Base-by-base conservation (phyloP, 2,329 filamentous ascomycete genomes). In the Aureobasidium sp. region DNA sequence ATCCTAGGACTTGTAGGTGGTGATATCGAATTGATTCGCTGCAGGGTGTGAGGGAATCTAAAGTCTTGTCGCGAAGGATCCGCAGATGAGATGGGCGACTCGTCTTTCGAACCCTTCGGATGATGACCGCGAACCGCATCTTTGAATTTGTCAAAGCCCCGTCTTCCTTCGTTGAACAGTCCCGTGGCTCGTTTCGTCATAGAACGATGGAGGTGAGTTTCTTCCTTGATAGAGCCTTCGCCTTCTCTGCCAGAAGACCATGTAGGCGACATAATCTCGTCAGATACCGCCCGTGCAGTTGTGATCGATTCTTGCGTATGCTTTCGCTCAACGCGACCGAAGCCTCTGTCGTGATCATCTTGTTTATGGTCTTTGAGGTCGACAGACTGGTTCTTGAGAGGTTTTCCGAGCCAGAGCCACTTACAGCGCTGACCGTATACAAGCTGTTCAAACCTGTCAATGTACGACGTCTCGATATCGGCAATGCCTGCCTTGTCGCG, bases 381-480 rank as follows among this genome's bases (percentile, higher is more conserved):
- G 37, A 60, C 44, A 20, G 53, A 69, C 27, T 66, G 63, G 61
- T 71, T 82, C 70, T 93, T 91, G 64, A 87, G 85, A 41, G 90
- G 84, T 73, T 96, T 97, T 17, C 93, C 94, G 64, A 90, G 83
- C 94, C 94, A 99, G 1, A 99, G 81, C 91, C 92, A 97, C 73
- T 96, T 96, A 17, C 90, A 82, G 62, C 89, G 84, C 71, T 94
- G 90, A 37, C 94, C 93, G 64, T 87, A 87, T 0, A 88, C 84
- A 29, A 96, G 79, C 63, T 85, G 85, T 53, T 90, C 82, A 67
- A 97, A 96, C 49, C 82, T 86, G 68, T 96, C 91, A 60, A 97
- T 85, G 70, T 97, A 91, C 11, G 91, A 80, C 0, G 92, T 97
- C 76, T 99, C 94, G 39, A 97, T 87, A 68, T 97, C 93, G 4